Conservation (phyloP, 2,329 filamentous ascomycete genomes). For the Gnomoniopsis sp. region DNA sequence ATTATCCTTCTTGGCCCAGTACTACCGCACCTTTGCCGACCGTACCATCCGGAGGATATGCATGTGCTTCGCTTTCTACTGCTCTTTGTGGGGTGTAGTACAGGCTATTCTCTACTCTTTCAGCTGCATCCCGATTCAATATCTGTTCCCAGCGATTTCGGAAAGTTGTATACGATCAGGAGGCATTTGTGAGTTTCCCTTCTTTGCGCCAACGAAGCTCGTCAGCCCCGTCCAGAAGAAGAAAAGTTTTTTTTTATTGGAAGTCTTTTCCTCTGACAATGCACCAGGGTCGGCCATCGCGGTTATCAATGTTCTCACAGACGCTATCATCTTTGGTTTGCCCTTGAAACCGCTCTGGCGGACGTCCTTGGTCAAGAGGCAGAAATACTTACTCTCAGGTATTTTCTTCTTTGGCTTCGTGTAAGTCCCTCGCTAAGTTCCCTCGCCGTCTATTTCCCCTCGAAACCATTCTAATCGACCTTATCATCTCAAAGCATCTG, state of each 20-base stretch:
- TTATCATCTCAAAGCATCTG: not conserved
- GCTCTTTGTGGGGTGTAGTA: conserved; percentile 2
- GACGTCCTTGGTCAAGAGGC: not conserved
- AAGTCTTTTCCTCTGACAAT: no score
- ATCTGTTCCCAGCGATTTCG: not conserved
- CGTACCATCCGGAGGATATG: not conserved
- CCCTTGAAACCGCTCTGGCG: conserved; percentile 1
- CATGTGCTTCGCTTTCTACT: not conserved
- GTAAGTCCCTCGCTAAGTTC: not conserved
- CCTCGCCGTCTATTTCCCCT: not conserved
- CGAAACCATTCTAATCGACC: not conserved
- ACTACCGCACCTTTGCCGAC: conserved; percentile 2
- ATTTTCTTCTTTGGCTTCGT: conserved; percentile 12
- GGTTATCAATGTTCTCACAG: conserved; percentile 1
- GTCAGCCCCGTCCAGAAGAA: not conserved
- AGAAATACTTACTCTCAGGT: conserved; percentile 8
- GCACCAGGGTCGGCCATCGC: conserved; percentile 1
- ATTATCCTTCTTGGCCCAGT: conserved; percentile 5
- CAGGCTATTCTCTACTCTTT: conserved; percentile 4
- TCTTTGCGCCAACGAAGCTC: not conserved
- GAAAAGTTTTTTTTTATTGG: no score
- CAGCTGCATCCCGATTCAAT: conserved; percentile 1
- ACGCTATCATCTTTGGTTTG: conserved; percentile 2
- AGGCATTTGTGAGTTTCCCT: conserved; percentile 1
- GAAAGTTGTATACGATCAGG: not conserved